Conservation (phyloP, 2,329 filamentous ascomycete species). For the Tolypocladium cylindrosporum region DNA sequence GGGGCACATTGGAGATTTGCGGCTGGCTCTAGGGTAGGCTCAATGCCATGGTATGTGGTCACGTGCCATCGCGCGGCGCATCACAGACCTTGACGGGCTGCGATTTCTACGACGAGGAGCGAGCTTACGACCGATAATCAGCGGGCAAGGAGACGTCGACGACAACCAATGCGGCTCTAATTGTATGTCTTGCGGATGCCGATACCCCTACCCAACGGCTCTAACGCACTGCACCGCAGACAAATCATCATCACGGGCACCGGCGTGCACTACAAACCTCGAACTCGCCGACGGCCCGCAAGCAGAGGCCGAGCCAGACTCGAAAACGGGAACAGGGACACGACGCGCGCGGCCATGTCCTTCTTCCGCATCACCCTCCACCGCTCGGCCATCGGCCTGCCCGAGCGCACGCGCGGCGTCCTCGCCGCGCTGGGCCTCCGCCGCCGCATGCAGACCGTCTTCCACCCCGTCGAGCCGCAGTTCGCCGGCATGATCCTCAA, state of each 20-base stretch:
- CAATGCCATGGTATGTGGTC: background rate
- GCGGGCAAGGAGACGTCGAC: background rate
- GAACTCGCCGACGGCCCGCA: background rate
- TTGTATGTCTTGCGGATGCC: background rate
- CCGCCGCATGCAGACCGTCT: slow-evolving; percentile 77
- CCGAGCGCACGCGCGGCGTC: slow-evolving; percentile 66
- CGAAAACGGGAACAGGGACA: background rate
- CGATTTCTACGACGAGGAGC: background rate
- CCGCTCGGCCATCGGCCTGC: slow-evolving; percentile 82
- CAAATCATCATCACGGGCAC: background rate
- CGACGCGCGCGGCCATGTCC: slow-evolving; percentile 41
- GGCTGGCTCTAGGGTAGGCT: background rate
- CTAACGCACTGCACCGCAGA: background rate
- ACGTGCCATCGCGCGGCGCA: background rate
- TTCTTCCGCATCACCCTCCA: slow-evolving; percentile 89
- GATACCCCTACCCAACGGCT: too few relatives aligned
- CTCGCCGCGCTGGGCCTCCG: slow-evolving; percentile 78
- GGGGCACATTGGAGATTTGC: too few relatives aligned
- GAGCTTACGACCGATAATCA: background rate
- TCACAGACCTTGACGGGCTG: background rate
- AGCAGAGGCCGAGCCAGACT: background rate
- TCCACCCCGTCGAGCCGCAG: slow-evolving; percentile 72
- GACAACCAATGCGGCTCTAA: background rate
- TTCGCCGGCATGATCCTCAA: slow-evolving; percentile 86
- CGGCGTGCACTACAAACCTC: background rate